Evolutionary conservation across 192 early-diverging fungal genomes (phyloP).

Genomic region (Diversispora eburnea): DNA sequence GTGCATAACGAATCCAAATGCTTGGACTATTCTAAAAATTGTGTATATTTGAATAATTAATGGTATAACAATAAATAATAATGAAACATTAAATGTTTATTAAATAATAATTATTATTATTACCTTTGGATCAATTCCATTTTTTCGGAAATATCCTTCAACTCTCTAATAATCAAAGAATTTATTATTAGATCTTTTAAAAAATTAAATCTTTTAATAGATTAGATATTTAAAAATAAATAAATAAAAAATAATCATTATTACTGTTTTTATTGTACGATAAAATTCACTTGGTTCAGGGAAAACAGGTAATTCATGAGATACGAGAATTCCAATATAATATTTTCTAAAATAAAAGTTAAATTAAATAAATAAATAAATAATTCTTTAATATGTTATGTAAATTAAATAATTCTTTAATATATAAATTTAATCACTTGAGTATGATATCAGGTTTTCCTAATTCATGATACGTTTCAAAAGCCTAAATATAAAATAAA

Average conservation of each 20-base stretch:
- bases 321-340: slow-evolving; percentile 40
- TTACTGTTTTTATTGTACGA: slow-evolving; percentile 40
- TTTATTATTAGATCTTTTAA: too few relatives aligned
- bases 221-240: neutral
- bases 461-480: slow-evolving; percentile 48
- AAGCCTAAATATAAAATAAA: slow-evolving; percentile 33
- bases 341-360: slow-evolving; percentile 37
- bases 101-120: neutral
- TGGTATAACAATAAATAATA: neutral
- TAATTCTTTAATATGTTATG: neutral
- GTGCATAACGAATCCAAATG: slow-evolving; percentile 48
- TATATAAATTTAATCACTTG: slow-evolving; percentile 32
- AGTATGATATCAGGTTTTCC: slow-evolving; percentile 39
- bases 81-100: neutral
- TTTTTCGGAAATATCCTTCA: slow-evolving; percentile 43
- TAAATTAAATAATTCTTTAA: neutral
- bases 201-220: too few relatives aligned
- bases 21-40: slow-evolving; percentile 36
- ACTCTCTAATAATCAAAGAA: slow-evolving; percentile 32
- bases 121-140: slow-evolving; percentile 49
- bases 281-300: slow-evolving; percentile 48
- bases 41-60: neutral
- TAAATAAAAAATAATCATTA: neutral
- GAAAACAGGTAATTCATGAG: slow-evolving; percentile 48
- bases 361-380: neutral